A percentile compares a stretch with the other conserved stretches of the same genome.
Conservation (phyloP, 768 basidiomycete genomes). For the Rhizopogon salebrosus region DNA sequence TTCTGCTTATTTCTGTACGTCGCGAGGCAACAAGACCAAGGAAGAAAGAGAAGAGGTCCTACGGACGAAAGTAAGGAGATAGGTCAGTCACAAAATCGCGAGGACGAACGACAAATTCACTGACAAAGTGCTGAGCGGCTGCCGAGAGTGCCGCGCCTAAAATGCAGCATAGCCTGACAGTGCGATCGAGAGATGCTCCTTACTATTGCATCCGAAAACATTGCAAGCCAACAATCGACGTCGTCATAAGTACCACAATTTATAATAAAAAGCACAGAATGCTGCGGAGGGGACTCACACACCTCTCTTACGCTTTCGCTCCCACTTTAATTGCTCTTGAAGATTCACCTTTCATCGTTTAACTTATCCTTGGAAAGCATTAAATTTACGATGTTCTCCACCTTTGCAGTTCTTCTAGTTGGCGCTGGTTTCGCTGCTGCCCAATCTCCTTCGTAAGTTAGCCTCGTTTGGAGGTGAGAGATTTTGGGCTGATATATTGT, state of each 20-base stretch:
- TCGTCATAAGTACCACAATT: not conserved
- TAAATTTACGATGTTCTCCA: slow-evolving; percentile 20
- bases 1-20: not conserved
- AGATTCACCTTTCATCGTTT: not conserved
- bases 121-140: not conserved
- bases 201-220: not conserved
- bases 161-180: not conserved
- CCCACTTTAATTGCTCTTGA: not conserved
- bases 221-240: not conserved
- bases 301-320: not conserved
- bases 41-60: too few relatives aligned
- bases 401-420: slow-evolving; percentile 20
- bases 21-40: not conserved
- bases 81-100: too few relatives aligned
- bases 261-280: not conserved
- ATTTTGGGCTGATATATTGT: slow-evolving; percentile 1
- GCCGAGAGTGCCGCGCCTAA: not conserved
- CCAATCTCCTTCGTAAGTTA: slow-evolving; percentile 33
- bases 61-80: too few relatives aligned
- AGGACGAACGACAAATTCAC: too few relatives aligned
- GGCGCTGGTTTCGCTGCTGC: slow-evolving; percentile 35
- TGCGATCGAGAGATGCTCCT: too few relatives aligned
- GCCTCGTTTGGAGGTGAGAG: not conserved
- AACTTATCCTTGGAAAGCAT: not conserved
- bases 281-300: not conserved